A percentile compares a stretch with the other conserved stretches of the same genome.
Conservation (phyloP, 1,284 basidiomycete species). For the Agaricales sp. region DNA sequence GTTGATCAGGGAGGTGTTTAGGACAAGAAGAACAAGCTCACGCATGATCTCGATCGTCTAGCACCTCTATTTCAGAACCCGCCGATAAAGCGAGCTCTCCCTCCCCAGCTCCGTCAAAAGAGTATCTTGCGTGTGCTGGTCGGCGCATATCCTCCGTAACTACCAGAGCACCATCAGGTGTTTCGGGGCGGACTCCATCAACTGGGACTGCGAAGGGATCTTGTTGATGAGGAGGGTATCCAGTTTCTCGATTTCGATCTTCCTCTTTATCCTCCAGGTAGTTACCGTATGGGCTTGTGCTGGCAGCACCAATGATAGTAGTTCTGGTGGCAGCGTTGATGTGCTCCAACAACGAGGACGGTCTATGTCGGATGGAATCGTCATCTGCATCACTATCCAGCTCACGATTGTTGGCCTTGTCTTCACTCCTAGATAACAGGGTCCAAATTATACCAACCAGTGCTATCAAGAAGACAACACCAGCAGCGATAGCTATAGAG, state of each 20-base stretch:
- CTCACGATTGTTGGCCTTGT: constrained; percentile 51
- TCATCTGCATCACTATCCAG: constrained; percentile 61
- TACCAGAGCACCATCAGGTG: constrained; percentile 59
- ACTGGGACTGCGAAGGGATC: constrained; percentile 54
- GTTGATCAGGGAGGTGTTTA: constrained; percentile 9
- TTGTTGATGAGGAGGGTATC: constrained; percentile 20
- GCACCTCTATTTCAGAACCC: constrained; percentile 64
- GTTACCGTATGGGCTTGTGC: constrained; percentile 36
- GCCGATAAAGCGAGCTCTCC: constrained; percentile 63
- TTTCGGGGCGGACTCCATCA: constrained; percentile 68
- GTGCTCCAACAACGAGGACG: constrained; percentile 74
- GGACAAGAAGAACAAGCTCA: constrained; percentile 26
- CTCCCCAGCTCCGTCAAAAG: constrained; percentile 68
- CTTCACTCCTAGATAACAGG: constrained; percentile 71
- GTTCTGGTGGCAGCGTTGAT: constrained; percentile 81
- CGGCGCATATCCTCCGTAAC: constrained; percentile 57
- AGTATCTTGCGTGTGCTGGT: constrained; percentile 70
- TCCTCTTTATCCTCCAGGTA: constrained; percentile 44
- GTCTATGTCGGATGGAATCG: constrained; percentile 59
- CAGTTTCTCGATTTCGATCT: constrained; percentile 22
- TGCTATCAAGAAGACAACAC: constrained; percentile 87
- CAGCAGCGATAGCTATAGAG: constrained; percentile 93
- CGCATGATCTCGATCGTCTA: constrained; percentile 74
- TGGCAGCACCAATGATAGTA: constrained; percentile 42
- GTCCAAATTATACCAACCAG: constrained; percentile 87